A percentile compares a stretch with the other conserved stretches of the same genome.
Evolutionary conservation across 257 asterid species (phyloP).

Genomic region (Craterostigma plantagineum): DNA sequence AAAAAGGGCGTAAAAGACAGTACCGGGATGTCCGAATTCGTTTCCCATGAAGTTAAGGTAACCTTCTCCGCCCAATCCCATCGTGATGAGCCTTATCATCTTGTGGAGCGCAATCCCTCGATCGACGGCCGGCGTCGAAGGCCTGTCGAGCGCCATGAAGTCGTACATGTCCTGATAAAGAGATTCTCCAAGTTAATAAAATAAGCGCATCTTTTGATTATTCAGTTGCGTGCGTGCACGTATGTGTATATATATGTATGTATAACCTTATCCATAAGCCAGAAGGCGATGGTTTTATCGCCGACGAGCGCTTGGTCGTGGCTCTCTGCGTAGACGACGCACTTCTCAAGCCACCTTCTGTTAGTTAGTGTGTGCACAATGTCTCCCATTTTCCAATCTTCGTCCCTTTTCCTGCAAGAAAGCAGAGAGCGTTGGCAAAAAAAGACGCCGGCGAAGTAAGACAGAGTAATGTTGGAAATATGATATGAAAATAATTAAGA

Average conservation of each 20-base stretch:
- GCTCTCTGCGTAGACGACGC: conserved; percentile 86
- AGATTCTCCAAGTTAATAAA: conserved; percentile 1
- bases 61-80: conserved; percentile 99
- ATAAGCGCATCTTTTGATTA: no score
- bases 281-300: conserved; percentile 93
- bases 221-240: no score
- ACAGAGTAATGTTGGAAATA: no score
- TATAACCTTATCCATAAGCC: conserved; percentile 98
- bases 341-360: conserved; percentile 89
- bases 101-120: conserved; percentile 98
- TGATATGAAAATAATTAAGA: no score
- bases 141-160: conserved; percentile 93
- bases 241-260: conserved; percentile 3
- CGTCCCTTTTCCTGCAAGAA: conserved; percentile 72
- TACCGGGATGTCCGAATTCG: conserved; percentile 99
- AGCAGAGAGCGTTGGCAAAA: conserved; percentile 9
- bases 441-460: no score
- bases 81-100: conserved; percentile 91
- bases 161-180: conserved; percentile 89
- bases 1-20: conserved; percentile 3
- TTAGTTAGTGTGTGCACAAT: conserved; percentile 69
- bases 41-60: conserved; percentile 99
- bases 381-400: conserved; percentile 96
- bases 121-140: conserved; percentile 75
- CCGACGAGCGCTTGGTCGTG: conserved; percentile 99